Percentiles rank a stretch among this genome's conserved stretches.
phyloP scores from a whole-genome alignment of 495 filamentous ascomycete species.

The Glutinoglossum americanum region DNA sequence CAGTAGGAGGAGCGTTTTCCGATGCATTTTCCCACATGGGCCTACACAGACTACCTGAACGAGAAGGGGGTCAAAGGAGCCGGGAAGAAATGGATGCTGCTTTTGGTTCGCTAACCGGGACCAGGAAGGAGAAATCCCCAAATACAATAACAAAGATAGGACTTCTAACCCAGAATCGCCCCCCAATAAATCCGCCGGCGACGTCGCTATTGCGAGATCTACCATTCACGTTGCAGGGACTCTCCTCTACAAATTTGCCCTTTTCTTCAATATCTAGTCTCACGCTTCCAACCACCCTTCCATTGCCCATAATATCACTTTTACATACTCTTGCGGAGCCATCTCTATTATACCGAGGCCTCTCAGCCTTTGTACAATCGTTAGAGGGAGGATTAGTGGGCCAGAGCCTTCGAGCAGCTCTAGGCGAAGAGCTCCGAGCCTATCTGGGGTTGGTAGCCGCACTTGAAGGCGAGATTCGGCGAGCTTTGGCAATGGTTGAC shows the following conservation, averaged over 20 bases:
- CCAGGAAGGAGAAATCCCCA: not conserved
- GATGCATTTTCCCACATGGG: constrained; percentile 15
- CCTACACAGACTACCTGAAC: constrained; percentile 11
- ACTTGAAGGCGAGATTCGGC: constrained; percentile 78
- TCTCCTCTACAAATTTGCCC: constrained; percentile 65
- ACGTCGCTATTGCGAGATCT: constrained; percentile 66
- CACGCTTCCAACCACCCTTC: constrained; percentile 55
- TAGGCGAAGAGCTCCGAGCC: constrained; percentile 63
- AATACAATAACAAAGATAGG: not conserved
- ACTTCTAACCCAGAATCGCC: not conserved
- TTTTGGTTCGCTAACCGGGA: not conserved
- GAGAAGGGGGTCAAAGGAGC: not conserved
- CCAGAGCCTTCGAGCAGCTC: constrained; percentile 81
- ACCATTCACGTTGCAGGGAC: constrained; percentile 83
- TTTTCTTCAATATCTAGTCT: constrained; percentile 44
- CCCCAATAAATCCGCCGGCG: constrained; percentile 23
- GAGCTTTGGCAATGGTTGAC: constrained; percentile 49
- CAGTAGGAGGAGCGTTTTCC: constrained; percentile 9
- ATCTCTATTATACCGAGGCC: constrained; percentile 62
- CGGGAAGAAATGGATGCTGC: not conserved
- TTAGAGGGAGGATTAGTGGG: constrained; percentile 52
- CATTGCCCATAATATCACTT: constrained; percentile 67
- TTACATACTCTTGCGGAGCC: constrained; percentile 84
- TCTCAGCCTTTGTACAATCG: constrained; percentile 61
- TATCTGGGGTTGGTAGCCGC: constrained; percentile 89